Conservation (phyloP, 768 basidiomycete species). For the Lactarius indigo region DNA sequence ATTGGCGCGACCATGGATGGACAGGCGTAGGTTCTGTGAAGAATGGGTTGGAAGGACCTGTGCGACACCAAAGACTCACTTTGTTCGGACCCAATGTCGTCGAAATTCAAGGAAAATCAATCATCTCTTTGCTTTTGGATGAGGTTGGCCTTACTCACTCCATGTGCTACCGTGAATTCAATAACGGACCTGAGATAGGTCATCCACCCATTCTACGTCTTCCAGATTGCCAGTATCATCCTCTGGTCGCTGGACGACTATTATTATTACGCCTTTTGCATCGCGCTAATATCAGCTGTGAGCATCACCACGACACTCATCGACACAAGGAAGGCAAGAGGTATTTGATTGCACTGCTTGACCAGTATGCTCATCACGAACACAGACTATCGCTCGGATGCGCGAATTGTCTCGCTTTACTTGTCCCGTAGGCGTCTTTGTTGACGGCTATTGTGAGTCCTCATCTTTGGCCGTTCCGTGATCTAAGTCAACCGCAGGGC, state of each 20-base stretch:
- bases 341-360: not conserved
- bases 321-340: constrained; percentile 84
- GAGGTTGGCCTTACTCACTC: constrained; percentile 54
- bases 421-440: constrained; percentile 68
- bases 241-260: constrained; percentile 96
- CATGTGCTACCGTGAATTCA: not conserved
- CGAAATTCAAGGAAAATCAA: constrained; percentile 86
- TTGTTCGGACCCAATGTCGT: constrained; percentile 86
- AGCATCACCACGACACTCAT: constrained; percentile 84
- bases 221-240: constrained; percentile 92
- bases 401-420: constrained; percentile 91
- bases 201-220: constrained; percentile 97
- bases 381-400: constrained; percentile 87
- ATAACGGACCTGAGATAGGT: constrained; percentile 45
- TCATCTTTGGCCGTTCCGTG: not conserved
- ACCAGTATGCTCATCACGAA: not conserved
- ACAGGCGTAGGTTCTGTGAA: constrained; percentile 57
- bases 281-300: constrained; percentile 81
- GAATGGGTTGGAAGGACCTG: constrained; percentile 52
- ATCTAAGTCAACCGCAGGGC: constrained; percentile 47
- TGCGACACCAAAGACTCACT: constrained; percentile 59
- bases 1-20: constrained; percentile 88
- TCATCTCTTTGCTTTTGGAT: constrained; percentile 73
- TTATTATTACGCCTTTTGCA: constrained; percentile 96
- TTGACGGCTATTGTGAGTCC: constrained; percentile 54